Conservation (phyloP, 2,329 filamentous ascomycete species). For the Talaromyces marneffei region DNA sequence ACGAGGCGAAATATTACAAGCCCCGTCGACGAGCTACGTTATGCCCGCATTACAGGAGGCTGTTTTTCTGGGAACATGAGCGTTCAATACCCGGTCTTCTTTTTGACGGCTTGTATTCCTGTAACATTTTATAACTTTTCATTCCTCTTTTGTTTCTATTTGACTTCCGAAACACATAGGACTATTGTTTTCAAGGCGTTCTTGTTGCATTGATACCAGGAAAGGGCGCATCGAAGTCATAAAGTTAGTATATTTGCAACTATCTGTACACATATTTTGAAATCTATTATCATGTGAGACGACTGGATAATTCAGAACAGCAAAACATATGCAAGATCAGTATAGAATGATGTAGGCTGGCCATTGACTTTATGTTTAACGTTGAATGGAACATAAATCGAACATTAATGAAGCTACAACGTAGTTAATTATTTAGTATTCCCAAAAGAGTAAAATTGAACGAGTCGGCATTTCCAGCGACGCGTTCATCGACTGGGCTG, state of each 20-base stretch:
- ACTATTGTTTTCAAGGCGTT: background rate
- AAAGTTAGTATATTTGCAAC: background rate
- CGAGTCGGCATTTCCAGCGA: background rate
- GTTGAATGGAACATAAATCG: background rate
- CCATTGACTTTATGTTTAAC: background rate
- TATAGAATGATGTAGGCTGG: background rate
- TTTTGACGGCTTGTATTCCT: background rate
- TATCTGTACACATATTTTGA: background rate
- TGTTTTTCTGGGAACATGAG: constrained; percentile 1
- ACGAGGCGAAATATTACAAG: constrained; percentile 32
- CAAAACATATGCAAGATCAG: too few relatives aligned
- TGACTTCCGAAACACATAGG: background rate
- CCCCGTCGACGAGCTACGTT: constrained; percentile 33
- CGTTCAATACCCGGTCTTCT: background rate
- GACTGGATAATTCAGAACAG: too few relatives aligned
- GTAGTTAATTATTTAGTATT: background rate
- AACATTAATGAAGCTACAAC: background rate
- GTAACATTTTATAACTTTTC: background rate
- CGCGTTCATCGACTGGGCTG: background rate
- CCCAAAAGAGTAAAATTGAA: constrained; percentile 6
- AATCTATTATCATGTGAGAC: background rate
- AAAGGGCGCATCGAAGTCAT: background rate
- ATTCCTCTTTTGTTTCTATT: background rate
- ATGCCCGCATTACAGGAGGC: constrained; percentile 17
- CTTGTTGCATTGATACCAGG: constrained; percentile 2